Evolutionary conservation across 2,329 filamentous ascomycete genomes (phyloP), one percentile per base, ranked within the genome.

Genomic region (Calonectria multiphialidica): DNA sequence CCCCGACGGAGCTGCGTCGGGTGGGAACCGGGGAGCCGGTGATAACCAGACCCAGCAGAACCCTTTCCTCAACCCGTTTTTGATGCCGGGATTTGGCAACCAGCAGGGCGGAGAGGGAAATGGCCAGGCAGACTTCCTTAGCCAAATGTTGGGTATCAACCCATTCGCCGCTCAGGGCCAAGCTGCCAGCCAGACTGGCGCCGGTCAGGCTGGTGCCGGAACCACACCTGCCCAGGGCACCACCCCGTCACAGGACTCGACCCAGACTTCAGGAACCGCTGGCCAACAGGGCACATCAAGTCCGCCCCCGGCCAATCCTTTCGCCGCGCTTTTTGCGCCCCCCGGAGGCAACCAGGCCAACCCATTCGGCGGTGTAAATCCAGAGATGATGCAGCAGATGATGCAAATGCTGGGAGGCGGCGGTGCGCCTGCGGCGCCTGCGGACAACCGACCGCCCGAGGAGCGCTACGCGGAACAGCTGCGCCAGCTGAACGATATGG

Each of bases 401-500:
- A 84, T 89, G 84, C 86, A 88, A 75, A 82, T 90, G 75, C 84
- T 89, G 74, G 70, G 82, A 71, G 80, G 78, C 37, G 80, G 79
- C 47, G 80, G 79, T 45, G 84, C 3, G 83, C 82, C 89, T 2
- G 83, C 89, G 15, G 85, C 90, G 21, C 93, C 95, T 6, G 84
- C 89, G 3, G 97, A 99, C 84, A 98, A 89, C 80, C 90, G 96
- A 74, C 96, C 97, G 5, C 96, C 97, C 0, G 97, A 99, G 87
- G 97, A 98, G 84, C 89, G 95, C 71, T 99, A 98, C 79, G 95
- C 94, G 3, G 92, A 94, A 37, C 96, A 99, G 84, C 87, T 99
- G 62, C 89, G 95, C 72, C 95, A 98, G 85, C 86, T 99, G 74
- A 99, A 99, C 83, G 97, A 98, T 76, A 99, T 99, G 97, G 97